A percentile compares a stretch with the other conserved stretches of the same genome.
Conservation (phyloP, 164 flowering plant species). For the Annona squamosa region DNA sequence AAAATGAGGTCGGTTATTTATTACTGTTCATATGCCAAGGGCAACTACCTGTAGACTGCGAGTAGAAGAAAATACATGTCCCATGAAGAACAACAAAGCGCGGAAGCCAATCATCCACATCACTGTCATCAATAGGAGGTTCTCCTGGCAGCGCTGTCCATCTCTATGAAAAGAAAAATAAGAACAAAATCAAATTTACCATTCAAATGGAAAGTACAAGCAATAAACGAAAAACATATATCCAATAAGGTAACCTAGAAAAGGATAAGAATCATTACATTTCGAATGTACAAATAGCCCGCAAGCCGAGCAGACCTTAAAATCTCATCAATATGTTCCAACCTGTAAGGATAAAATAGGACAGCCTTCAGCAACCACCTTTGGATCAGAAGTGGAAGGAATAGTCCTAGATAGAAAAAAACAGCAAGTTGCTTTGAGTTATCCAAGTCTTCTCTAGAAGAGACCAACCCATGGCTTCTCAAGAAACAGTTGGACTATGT, state of each 20-base stretch:
- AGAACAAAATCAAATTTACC: not conserved
- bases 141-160: constrained; percentile 91
- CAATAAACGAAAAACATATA: not conserved
- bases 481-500: too few species aligned
- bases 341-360: constrained; percentile 34
- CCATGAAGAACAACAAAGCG: constrained; percentile 96
- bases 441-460: too few species aligned
- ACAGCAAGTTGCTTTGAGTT: too few species aligned
- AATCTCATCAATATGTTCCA: constrained; percentile 84
- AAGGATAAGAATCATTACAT: constrained; percentile 34
- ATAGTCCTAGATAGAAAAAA: too few species aligned
- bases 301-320: constrained; percentile 76
- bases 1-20: not conserved
- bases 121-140: constrained; percentile 85
- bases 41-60: constrained; percentile 55
- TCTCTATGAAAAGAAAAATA: constrained; percentile 36
- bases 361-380: constrained; percentile 1
- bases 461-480: too few species aligned
- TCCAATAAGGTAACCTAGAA: not conserved
- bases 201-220: not conserved
- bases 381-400: too few species aligned
- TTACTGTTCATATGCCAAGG: not conserved
- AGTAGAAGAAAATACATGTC: constrained; percentile 70
- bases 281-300: constrained; percentile 77
- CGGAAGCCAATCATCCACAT: constrained; percentile 96